Conservation (phyloP, 1,284 basidiomycete species). For the Rhodotorula sp. region DNA sequence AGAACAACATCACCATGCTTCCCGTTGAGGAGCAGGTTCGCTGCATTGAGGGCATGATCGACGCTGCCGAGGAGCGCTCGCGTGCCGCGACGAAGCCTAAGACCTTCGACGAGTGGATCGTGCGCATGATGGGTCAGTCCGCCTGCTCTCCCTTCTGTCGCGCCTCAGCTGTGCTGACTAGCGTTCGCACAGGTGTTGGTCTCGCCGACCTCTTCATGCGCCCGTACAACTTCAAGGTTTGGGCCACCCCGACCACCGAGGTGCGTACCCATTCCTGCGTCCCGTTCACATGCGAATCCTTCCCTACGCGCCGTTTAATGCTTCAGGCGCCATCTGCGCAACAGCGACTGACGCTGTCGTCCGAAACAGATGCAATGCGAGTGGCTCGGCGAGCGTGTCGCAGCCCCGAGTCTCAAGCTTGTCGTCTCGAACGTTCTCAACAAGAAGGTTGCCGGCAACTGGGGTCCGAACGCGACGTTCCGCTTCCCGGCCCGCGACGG, state of each 20-base stretch:
- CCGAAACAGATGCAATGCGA: slow-evolving; percentile 57
- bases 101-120: slow-evolving; percentile 57
- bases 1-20: slow-evolving; percentile 59
- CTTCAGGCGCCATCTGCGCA: not conserved
- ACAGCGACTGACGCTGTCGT: not conserved
- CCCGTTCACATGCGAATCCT: not conserved
- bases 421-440: slow-evolving; percentile 58
- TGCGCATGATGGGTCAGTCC: slow-evolving; percentile 54
- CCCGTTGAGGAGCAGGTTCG: slow-evolving; percentile 56
- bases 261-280: slow-evolving; percentile 39
- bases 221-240: slow-evolving; percentile 61
- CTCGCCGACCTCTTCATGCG: slow-evolving; percentile 59
- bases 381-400: slow-evolving; percentile 60
- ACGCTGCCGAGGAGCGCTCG: slow-evolving; percentile 48
- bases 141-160: not conserved
- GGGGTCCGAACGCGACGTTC: slow-evolving; percentile 60
- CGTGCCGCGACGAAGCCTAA: slow-evolving; percentile 51
- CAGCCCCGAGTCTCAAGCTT: slow-evolving; percentile 57
- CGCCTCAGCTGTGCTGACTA: not conserved
- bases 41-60: slow-evolving; percentile 58
- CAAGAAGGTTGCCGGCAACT: slow-evolving; percentile 57
- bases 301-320: not conserved
- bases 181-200: slow-evolving; percentile 44
- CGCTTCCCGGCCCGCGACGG: slow-evolving; percentile 58
- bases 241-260: slow-evolving; percentile 57